Percentiles rank a stretch among this genome's conserved stretches.
Evolutionary conservation across 23 red algal species (phyloP).

Genomic region (Gracilariopsis chorda): DNA sequence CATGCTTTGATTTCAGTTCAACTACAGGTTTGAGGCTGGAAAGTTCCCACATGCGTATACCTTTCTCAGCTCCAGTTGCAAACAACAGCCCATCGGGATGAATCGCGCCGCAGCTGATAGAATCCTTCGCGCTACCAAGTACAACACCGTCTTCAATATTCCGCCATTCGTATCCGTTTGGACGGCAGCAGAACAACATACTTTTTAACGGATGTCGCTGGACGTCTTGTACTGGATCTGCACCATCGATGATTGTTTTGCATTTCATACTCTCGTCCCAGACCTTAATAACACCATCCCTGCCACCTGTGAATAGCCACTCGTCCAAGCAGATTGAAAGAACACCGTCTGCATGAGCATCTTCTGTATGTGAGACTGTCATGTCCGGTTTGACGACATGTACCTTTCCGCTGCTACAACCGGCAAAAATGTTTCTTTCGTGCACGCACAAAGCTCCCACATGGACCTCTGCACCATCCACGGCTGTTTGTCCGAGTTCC

Average conservation of each 20-base stretch:
- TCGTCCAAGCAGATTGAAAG: neutral
- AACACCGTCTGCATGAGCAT: neutral
- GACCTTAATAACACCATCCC: constrained; percentile 23
- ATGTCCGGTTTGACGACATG: constrained; percentile 7
- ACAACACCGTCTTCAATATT: constrained; percentile 26
- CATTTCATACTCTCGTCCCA: constrained; percentile 31
- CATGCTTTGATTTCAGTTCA: neutral
- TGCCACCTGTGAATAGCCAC: neutral
- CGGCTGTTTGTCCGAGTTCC: neutral
- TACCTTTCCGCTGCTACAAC: constrained; percentile 10
- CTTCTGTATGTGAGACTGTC: constrained; percentile 6
- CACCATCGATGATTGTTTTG: neutral
- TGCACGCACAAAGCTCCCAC: neutral
- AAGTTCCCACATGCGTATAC: constrained; percentile 69
- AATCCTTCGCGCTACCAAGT: neutral
- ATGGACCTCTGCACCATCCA: neutral
- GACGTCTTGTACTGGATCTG: neutral
- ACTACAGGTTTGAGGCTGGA: constrained; percentile 24
- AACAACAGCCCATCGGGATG: constrained; percentile 81
- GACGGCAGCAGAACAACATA: constrained; percentile 15
- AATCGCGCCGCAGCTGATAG: constrained; percentile 12
- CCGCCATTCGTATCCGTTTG: constrained; percentile 4
- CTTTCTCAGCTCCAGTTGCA: constrained; percentile 6
- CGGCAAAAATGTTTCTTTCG: neutral
- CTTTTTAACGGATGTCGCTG: constrained; percentile 3